Percentiles rank a stretch among this genome's conserved stretches.
phyloP scores from a whole-genome alignment of 495 filamentous ascomycete genomes.

The Penicillium soppii region DNA sequence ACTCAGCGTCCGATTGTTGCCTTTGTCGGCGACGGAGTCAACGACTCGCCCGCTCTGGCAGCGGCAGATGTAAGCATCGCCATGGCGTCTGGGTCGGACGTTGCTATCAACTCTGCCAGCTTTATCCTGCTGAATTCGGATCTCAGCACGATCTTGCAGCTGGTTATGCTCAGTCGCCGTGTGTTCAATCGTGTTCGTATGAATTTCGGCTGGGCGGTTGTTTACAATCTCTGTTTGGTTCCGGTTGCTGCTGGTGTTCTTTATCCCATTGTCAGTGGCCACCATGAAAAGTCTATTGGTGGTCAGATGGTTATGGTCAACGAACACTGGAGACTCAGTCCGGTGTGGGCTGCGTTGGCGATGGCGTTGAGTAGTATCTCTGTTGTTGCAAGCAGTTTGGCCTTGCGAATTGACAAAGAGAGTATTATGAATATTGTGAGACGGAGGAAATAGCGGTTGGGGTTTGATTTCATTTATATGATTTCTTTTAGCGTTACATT shows the following conservation, averaged over 20 bases:
- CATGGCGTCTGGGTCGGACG: constrained; percentile 79
- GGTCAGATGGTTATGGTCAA: constrained; percentile 25
- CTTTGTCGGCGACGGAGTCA: constrained; percentile 84
- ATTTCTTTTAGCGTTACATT: not conserved
- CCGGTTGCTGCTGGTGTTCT: constrained; percentile 81
- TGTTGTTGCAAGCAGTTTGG: constrained; percentile 70
- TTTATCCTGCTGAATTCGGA: constrained; percentile 83
- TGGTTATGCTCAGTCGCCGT: constrained; percentile 66
- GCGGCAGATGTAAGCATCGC: constrained; percentile 81
- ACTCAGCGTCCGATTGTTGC: constrained; percentile 46
- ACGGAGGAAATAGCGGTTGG: constrained; percentile 1
- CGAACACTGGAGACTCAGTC: constrained; percentile 59
- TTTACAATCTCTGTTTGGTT: constrained; percentile 79
- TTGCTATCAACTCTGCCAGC: constrained; percentile 76
- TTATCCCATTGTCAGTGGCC: constrained; percentile 61
- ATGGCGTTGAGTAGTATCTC: constrained; percentile 87
- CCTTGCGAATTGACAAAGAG: constrained; percentile 51
- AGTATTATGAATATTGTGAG: constrained; percentile 23
- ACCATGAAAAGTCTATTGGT: constrained; percentile 38
- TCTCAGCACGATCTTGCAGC: constrained; percentile 65
- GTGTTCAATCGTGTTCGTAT: constrained; percentile 80
- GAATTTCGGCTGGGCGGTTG: constrained; percentile 87
- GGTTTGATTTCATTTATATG: not conserved
- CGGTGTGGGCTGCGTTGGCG: constrained; percentile 81
- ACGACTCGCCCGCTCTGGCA: constrained; percentile 81